A percentile compares a stretch with the other conserved stretches of the same genome.
Conservation (phyloP, 768 basidiomycete genomes). For the Mrakia hoshinonis region DNA sequence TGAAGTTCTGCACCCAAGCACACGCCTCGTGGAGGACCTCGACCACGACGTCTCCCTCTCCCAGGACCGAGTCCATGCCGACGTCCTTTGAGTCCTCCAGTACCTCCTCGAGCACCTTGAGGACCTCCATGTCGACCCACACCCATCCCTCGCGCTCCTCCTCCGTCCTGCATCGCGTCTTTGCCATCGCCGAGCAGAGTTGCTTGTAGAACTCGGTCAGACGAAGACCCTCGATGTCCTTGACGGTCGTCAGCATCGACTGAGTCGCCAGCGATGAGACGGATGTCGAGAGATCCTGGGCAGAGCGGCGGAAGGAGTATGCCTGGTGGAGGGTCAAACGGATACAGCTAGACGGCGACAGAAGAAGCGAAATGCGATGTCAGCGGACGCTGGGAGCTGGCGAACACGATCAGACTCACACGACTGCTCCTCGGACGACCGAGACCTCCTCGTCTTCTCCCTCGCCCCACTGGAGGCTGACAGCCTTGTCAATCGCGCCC, state of each 20-base stretch:
- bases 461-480: constrained; percentile 10
- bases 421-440: constrained; percentile 16
- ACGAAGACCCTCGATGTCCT: constrained; percentile 7
- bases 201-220: constrained; percentile 2
- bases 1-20: constrained; percentile 26
- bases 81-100: constrained; percentile 28
- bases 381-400: not conserved
- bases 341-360: constrained; percentile 10
- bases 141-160: constrained; percentile 32
- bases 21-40: constrained; percentile 11
- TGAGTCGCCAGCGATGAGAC: constrained; percentile 1
- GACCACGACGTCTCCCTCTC: constrained; percentile 18
- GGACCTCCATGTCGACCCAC: constrained; percentile 37
- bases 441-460: constrained; percentile 4
- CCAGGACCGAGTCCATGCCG: constrained; percentile 11
- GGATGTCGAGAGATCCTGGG: not conserved
- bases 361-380: not conserved
- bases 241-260: not conserved
- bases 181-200: constrained; percentile 17
- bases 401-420: not conserved
- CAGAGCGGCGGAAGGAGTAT: not conserved
- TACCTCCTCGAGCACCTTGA: constrained; percentile 37
- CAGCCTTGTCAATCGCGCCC: not conserved
- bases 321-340: constrained; percentile 13
- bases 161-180: constrained; percentile 11